These are phyloP conservation scores for Penicillium verhagenii DNA, from an alignment of 495 filamentous ascomycete species.

Conservation along the genomic window DNA sequence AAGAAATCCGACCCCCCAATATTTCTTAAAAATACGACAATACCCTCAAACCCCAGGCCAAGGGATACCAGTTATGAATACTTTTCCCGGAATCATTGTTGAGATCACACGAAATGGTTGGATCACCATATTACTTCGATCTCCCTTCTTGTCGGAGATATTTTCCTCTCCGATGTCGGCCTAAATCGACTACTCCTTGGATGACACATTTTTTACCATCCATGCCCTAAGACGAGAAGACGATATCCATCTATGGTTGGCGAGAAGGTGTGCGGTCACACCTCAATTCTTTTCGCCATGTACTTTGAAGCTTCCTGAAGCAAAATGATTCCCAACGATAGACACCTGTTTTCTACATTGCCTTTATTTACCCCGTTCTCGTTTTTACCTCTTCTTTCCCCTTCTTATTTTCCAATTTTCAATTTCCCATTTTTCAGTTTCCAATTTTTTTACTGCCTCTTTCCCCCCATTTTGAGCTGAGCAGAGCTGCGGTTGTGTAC, in stretches of 20 bases:
- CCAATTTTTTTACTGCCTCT: neutral
- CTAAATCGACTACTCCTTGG: no score
- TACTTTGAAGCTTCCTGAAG: neutral
- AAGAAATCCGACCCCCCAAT: slow-evolving; percentile 10
- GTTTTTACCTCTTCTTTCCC: neutral
- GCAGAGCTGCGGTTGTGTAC: neutral
- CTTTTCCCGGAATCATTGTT: no score
- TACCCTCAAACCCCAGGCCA: neutral
- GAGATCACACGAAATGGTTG: no score
- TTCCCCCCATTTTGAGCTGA: neutral
- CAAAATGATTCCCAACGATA: slow-evolving; percentile 7
- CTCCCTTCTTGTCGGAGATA: no score
- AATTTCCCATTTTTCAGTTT: neutral
- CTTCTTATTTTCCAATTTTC: neutral
- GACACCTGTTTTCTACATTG: neutral
- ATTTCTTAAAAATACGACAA: neutral
- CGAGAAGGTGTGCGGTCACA: neutral
- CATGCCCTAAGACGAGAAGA: neutral
- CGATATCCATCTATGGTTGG: neutral
- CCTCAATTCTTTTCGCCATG: neutral
- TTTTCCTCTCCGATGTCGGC: no score
- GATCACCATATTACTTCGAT: neutral
- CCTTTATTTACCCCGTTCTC: no score
- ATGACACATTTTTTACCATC: no score
- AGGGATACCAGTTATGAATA: neutral